Conservation (phyloP, 1,284 basidiomycete species). For the Salmacisia buchloeana region DNA sequence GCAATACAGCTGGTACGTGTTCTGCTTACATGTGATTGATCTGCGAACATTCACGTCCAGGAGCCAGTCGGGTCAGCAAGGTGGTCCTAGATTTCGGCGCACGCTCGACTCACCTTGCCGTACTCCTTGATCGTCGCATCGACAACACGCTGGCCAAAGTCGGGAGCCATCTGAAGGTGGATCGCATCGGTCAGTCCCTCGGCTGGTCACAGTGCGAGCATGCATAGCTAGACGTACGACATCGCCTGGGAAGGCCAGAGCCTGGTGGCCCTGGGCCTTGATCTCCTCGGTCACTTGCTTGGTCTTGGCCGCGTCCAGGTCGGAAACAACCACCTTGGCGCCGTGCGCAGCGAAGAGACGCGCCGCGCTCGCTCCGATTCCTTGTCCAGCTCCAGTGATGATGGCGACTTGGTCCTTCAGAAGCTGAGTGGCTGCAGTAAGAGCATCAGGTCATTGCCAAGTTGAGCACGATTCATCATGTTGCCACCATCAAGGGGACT, state of each 20-base stretch:
- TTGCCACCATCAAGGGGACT: conserved; percentile 11
- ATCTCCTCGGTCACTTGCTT: conserved; percentile 53
- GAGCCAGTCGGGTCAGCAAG: neutral
- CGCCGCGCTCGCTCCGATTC: conserved; percentile 15
- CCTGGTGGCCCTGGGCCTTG: conserved; percentile 66
- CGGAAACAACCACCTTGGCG: conserved; percentile 57
- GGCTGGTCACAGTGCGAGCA: neutral
- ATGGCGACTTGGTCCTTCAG: conserved; percentile 91
- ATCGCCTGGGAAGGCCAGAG: conserved; percentile 45
- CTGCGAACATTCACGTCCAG: conserved; percentile 61
- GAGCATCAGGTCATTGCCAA: neutral
- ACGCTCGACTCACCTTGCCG: conserved; percentile 30
- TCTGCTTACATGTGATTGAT: conserved; percentile 60
- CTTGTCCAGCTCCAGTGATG: conserved; percentile 91
- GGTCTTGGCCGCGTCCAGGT: conserved; percentile 55
- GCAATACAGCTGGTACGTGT: too few species aligned
- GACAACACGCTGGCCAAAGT: conserved; percentile 73
- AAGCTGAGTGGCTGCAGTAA: conserved; percentile 60
- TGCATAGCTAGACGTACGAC: conserved; percentile 44
- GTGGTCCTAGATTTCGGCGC: neutral
- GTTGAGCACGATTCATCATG: neutral
- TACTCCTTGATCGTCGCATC: conserved; percentile 62
- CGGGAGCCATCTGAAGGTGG: conserved; percentile 32
- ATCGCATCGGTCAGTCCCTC: neutral
- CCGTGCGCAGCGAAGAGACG: conserved; percentile 31